Evolutionary conservation across 352 stramenopile genomes (phyloP).

Genomic region (Peronosclerospora sorghi): DNA sequence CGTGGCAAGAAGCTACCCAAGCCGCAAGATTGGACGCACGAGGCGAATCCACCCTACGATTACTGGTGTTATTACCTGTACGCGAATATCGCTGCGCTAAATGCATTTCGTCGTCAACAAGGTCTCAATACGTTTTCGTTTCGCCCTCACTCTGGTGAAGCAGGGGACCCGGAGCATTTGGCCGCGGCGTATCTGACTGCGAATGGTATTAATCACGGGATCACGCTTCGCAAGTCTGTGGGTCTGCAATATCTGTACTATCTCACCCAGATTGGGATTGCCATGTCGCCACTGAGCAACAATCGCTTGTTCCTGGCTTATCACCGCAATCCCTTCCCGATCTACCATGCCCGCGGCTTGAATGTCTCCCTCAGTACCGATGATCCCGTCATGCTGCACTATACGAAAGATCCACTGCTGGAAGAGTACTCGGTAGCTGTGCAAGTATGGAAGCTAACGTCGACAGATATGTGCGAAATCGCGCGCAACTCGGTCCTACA

Average conservation of each 20-base stretch:
- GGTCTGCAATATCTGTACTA: slow-evolving; percentile 99
- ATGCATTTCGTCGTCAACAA: slow-evolving; percentile 87
- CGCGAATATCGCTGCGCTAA: slow-evolving; percentile 95
- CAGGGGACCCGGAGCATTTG: slow-evolving; percentile 95
- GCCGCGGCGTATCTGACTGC: slow-evolving; percentile 82
- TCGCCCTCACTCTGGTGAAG: slow-evolving; percentile 97
- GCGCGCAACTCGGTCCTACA: slow-evolving; percentile 97
- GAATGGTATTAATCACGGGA: slow-evolving; percentile 97
- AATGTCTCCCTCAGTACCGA: slow-evolving; percentile 98
- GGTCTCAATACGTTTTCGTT: slow-evolving; percentile 91
- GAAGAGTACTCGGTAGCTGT: slow-evolving; percentile 92
- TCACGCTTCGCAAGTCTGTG: slow-evolving; percentile 94
- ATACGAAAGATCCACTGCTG: slow-evolving; percentile 96
- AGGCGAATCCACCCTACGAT: slow-evolving; percentile 88
- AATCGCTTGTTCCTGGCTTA: slow-evolving; percentile 95
- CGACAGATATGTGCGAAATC: slow-evolving; percentile 98
- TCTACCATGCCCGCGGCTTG: slow-evolving; percentile 91
- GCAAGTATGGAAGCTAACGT: slow-evolving; percentile 92
- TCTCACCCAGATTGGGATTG: slow-evolving; percentile 92
- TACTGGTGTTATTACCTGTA: slow-evolving; percentile 97
- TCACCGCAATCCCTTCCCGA: slow-evolving; percentile 90
- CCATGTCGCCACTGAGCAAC: slow-evolving; percentile 91
- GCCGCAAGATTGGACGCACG: slow-evolving; percentile 82
- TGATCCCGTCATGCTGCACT: slow-evolving; percentile 97
- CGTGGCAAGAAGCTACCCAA: slow-evolving; percentile 62